phyloP scores from a whole-genome alignment of 352 stramenopile genomes.

The Pythium folliculosum region DNA sequence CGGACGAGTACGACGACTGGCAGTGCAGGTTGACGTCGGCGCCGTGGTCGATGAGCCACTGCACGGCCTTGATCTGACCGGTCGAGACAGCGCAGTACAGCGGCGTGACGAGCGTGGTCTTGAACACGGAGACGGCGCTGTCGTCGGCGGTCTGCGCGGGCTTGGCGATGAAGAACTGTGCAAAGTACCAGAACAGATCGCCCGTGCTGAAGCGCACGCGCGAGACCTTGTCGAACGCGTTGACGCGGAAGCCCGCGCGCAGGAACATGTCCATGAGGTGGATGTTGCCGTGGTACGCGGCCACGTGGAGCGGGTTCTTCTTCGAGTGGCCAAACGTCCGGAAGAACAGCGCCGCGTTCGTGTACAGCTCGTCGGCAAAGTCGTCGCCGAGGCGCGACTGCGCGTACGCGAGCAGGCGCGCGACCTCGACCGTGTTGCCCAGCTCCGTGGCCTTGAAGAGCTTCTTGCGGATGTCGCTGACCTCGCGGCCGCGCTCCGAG shows the following conservation, averaged over 20 bases:
- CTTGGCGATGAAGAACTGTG: conserved; percentile 60
- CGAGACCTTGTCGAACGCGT: conserved; percentile 72
- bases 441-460: conserved; percentile 72
- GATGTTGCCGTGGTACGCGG: conserved; percentile 68
- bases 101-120: conserved; percentile 68
- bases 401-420: conserved; percentile 50
- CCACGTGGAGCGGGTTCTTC: conserved; percentile 84
- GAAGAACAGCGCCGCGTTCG: conserved; percentile 47
- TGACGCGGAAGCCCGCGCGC: conserved; percentile 55
- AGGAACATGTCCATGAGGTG: conserved; percentile 55
- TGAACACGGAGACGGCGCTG: conserved; percentile 59
- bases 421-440: conserved; percentile 60
- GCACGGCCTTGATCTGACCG: conserved; percentile 53
- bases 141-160: conserved; percentile 48
- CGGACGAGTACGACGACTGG: conserved; percentile 63
- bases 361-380: conserved; percentile 69
- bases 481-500: conserved; percentile 44
- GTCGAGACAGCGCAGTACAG: conserved; percentile 70
- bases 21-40: conserved; percentile 63
- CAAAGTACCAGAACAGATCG: conserved; percentile 81
- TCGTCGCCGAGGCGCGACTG: conserved; percentile 50
- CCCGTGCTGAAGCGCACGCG: conserved; percentile 76
- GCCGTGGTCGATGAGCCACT: conserved; percentile 57
- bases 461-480: conserved; percentile 67
- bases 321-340: conserved; percentile 64